A percentile compares a stretch with the other conserved stretches of the same genome.
These are phyloP conservation scores for Phialophora tarda DNA, from an alignment of 2,329 filamentous ascomycete genomes.

Conservation along the genomic window DNA sequence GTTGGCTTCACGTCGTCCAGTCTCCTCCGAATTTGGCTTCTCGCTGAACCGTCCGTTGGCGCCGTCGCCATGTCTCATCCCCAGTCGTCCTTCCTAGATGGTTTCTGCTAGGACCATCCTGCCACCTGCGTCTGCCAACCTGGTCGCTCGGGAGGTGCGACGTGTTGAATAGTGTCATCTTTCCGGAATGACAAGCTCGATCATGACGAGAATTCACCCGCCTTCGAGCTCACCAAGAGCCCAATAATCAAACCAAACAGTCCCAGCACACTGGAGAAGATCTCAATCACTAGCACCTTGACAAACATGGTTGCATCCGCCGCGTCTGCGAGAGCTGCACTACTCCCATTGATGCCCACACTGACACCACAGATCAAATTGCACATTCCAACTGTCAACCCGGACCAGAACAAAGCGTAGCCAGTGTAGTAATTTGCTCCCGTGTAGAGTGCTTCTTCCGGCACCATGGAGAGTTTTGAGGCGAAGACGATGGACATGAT, in stretches of 20 bases:
- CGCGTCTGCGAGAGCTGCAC: conserved; percentile 93
- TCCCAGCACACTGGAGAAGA: conserved; percentile 96
- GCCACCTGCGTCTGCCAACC: background rate
- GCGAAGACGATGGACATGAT: conserved; percentile 99
- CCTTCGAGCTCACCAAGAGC: conserved; percentile 83
- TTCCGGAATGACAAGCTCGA: background rate
- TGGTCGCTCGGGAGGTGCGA: background rate
- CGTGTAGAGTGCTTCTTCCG: conserved; percentile 70
- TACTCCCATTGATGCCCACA: conserved; percentile 97
- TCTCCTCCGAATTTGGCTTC: background rate
- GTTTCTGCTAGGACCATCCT: background rate
- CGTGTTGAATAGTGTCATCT: background rate
- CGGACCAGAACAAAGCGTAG: conserved; percentile 94
- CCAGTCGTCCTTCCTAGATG: background rate
- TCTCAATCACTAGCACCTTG: conserved; percentile 98
- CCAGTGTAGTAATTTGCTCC: conserved; percentile 89
- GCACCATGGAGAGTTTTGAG: conserved; percentile 72
- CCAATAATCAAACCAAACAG: conserved; percentile 96
- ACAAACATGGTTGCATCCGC: conserved; percentile 94
- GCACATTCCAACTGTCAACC: conserved; percentile 91
- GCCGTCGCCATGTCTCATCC: background rate
- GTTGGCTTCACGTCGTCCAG: background rate
- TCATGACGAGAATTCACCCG: conserved; percentile 67
- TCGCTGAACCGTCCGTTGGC: background rate
- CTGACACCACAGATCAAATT: conserved; percentile 95